These are phyloP conservation scores for Fusarium sororula DNA, from an alignment of 2,329 filamentous ascomycete species.

Conservation along the genomic window DNA sequence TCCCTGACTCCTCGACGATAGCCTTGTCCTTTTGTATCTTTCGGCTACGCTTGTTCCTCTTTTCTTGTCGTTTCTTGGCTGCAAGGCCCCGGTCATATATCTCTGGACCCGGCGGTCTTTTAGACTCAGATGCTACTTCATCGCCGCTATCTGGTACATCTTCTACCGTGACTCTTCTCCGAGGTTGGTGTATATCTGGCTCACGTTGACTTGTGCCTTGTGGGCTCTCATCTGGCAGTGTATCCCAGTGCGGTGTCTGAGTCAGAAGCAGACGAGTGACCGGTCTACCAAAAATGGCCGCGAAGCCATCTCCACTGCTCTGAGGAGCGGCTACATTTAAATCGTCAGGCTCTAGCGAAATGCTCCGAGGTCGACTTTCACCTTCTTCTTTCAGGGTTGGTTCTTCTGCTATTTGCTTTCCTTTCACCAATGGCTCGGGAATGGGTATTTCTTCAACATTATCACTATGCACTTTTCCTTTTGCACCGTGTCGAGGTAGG, in stretches of 20 bases:
- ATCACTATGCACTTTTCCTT: no score
- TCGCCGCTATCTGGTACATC: not conserved
- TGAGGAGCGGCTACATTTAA: rapidly evolving
- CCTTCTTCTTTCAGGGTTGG: not conserved
- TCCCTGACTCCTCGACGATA: not conserved
- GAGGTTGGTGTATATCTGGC: not conserved
- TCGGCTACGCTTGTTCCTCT: not conserved
- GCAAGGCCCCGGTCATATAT: not conserved
- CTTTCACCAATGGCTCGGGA: no score
- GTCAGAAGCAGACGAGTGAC: not conserved
- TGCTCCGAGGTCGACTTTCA: no score
- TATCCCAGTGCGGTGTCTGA: not conserved
- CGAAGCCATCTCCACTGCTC: not conserved
- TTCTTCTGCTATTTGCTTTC: no score
- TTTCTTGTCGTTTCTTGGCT: not conserved
- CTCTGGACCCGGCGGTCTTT: no score
- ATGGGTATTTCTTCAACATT: not conserved
- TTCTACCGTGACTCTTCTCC: not conserved
- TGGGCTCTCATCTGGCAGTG: rapidly evolving
- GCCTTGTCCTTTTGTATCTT: not conserved
- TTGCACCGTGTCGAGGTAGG: not conserved
- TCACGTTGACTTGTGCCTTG: rapidly evolving
- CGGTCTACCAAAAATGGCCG: not conserved
- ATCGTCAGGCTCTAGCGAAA: rapidly evolving
- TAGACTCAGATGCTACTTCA: not conserved